Evolutionary conservation across 176 grass and related monocot species (phyloP), one percentile per base, ranked within the genome.

Genomic region (Ensete ventricosum): DNA sequence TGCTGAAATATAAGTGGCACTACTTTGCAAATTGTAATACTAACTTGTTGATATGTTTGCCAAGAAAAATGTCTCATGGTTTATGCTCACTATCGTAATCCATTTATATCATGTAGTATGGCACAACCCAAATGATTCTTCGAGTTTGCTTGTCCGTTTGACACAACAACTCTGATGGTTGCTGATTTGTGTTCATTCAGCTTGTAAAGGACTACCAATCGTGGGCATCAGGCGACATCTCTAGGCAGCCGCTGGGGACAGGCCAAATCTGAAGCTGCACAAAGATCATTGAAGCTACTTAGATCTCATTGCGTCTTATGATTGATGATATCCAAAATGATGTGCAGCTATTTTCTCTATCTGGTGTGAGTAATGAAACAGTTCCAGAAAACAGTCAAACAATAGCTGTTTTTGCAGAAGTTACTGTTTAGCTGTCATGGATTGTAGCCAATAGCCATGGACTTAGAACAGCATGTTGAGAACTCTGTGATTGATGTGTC

Each of bases 201-300:
- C 95, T 99, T 81, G 86, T 85, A 79, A 91, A 99, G 70, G 95
- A 94, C 75, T 99, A 99, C 73, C 75, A 88, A 62, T 86, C 86
- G 62, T 99, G 95, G 95, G 95, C 95, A 78, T 94, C 84, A 2
- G 95, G 90, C 66, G 95, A 99, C 80, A 81, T 86, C 62, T 91
- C 90, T 20, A 87, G 95, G 81, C 89, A 87, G 78, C 90, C 95
- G 19, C 88, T 94, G 64, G 90, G 90, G 53, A 99, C 90, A 2
- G 95, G 95, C 24, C 77, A 99, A 99, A 91, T 99, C 78, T 94
- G 87, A 99, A 87, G 76, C 63, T 51, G 27, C 53, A 10, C 11
- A 52, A 11, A 54, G 67, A 43, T 1, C 49, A 54, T 3, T 50
- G 7, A 11, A 53, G 14, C 50, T 52, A 73, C 11, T 13, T 21